Evolutionary conservation across 2,329 filamentous ascomycete species (phyloP), one percentile per base, ranked within the genome.

Genomic region (Nothophaeocryptopus gaeumannii): DNA sequence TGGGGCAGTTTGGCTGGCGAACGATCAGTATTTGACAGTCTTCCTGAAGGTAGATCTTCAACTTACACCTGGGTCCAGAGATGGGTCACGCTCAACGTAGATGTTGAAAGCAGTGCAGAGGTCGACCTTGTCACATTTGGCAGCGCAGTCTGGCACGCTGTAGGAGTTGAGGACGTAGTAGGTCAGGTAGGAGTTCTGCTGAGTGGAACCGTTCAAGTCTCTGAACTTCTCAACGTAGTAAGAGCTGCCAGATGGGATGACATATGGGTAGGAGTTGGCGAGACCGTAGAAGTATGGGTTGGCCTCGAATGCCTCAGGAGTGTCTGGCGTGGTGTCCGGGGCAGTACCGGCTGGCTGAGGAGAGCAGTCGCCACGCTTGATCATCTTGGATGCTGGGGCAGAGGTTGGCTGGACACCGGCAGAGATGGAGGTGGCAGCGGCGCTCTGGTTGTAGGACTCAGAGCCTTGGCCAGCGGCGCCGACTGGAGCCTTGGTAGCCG

Each of bases 331-430:
- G 29, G 49, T 51, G 31, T 41, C 50, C 39, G 68, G 69, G n/a
- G 62, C 67, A 42, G 65, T 61, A 15, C 61, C 65, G 42, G 67
- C 64, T n/a, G 68, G 68, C 50, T 72, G 67, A 44, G 63, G 58
- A 14, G 65, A 60, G 53, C 68, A 71, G 40, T 65, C 58, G 39
- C 68, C 67, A 35, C 56, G 56, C 54, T 58, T 56, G 30, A 47
- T 15, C 38, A 54, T 54, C 35, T 49, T 53, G 42, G 48, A 33
- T 8, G 38, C 41, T 14, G 55, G 47, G 8, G 58, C 56, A 11
- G 58, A 51, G 12, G 54, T 51, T 29, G 54, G 54, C 39, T 55
- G 47, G 10, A 50, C 53, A 26, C 45, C 47, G 20, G 54, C 51
- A 1, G 59, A 50, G 10, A 47, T 39, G 31, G 54, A 53, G 14